Percentiles rank a stretch among this genome's conserved stretches.
Evolutionary conservation across 495 filamentous ascomycete genomes (phyloP).

Genomic region (Penicillium roqueforti): DNA sequence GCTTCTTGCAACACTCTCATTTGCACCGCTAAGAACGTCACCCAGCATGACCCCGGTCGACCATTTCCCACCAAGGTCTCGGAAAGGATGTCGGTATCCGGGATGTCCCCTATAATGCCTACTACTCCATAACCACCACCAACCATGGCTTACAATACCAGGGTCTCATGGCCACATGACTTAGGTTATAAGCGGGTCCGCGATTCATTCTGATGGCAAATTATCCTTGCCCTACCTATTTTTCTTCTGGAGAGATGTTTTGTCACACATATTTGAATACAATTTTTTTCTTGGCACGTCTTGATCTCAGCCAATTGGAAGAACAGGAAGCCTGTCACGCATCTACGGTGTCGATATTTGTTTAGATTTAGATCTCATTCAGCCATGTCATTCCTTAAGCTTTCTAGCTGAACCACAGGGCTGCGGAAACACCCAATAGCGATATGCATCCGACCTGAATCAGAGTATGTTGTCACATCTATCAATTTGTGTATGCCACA

Average conservation of each 20-base stretch:
- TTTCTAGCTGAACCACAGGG: not conserved
- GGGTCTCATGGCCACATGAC: no score
- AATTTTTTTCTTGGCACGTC: not conserved
- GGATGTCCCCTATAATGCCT: constrained; percentile 35
- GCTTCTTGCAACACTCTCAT: constrained; percentile 46
- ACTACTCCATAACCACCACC: constrained; percentile 32
- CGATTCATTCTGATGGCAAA: not conserved
- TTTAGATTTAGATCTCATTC: not conserved
- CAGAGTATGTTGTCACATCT: not conserved
- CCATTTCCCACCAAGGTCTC: constrained; percentile 26
- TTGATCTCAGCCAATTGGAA: not conserved
- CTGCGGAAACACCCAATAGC: not conserved
- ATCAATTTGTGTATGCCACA: not conserved
- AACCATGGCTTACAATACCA: no score
- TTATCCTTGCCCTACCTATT: not conserved
- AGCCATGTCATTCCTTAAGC: not conserved
- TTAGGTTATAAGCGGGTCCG: constrained; percentile 26
- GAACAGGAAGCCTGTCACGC: not conserved
- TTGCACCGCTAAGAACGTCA: constrained; percentile 52
- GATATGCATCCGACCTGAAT: not conserved
- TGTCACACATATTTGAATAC: not conserved
- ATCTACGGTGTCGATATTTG: not conserved
- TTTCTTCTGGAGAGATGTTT: not conserved
- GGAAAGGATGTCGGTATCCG: constrained; percentile 19
- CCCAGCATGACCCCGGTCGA: constrained; percentile 41